Base-by-base conservation (phyloP, 2,329 filamentous ascomycete genomes). In the Dendrostoma leiphaemia region DNA sequence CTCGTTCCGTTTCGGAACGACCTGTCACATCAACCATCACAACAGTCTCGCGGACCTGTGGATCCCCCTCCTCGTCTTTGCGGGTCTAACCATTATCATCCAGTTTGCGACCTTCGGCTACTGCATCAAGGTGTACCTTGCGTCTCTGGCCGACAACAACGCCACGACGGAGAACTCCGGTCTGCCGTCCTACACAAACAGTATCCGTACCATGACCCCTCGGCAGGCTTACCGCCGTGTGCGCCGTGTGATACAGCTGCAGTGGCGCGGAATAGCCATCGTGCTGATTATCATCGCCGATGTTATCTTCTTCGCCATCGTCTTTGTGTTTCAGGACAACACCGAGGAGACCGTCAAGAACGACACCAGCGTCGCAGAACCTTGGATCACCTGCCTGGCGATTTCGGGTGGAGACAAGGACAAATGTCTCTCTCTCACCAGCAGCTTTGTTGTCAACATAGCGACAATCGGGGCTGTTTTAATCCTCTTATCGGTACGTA, bases 51-150 rank as follows among this genome's bases (percentile, higher is more conserved):
- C 85, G 29, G 89, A 88, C 66, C 90, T 96, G 65, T 97, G 93
- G 93, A 90, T 92, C 15, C 95, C 94, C 1, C 72, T 97, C 26
- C 78, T 96, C 61, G 82, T 86, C 4, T 88, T 97, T 64, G 83
- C 90, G 31, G 88, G 84, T 23, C 73, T 88, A 37, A 89, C 91
- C 0, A 82, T 91, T 62, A 76, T 97, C 53, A 79, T 92, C 31
- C 94, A 97, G 64, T 83, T 97, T 60, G 79, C 83, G 40, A 97
- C 94, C 6, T 93, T 91, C 71, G 85, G 79, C 13, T 97, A 99
- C 75, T 97, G 94, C 69, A 88, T 96, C 72, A 91, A 96, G 67
- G 90, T 99, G 46, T 99, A 97, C 68, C 78, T 99, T 51, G 87
- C 86, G 53, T 92, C 92, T 24, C 78, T 96, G 52, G 81, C 84